These are phyloP conservation scores for Euphrasia confusa DNA, from an alignment of 257 asterid species.

Conservation along the genomic window DNA sequence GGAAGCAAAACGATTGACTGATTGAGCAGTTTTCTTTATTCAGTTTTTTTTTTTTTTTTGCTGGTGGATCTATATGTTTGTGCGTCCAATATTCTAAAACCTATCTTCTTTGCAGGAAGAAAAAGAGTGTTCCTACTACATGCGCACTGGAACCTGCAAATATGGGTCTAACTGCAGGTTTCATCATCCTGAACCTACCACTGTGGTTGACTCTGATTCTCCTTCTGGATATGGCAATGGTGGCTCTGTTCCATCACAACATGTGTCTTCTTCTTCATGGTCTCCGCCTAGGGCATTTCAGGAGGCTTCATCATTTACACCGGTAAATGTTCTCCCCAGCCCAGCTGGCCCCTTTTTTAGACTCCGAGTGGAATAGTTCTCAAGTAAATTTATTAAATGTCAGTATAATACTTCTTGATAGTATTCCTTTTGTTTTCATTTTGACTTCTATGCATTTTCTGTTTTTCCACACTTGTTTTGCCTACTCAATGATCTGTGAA, in stretches of 20 bases:
- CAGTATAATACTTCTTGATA: constrained; percentile 11
- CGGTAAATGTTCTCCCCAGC: constrained; percentile 49
- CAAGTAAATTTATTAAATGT: constrained; percentile 44
- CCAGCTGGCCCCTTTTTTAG: constrained; percentile 43
- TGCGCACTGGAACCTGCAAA: constrained; percentile 90
- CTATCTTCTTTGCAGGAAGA: constrained; percentile 49
- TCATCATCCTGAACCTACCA: constrained; percentile 81
- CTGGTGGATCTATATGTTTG: constrained; percentile 8
- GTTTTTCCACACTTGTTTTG: neutral
- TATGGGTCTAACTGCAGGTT: constrained; percentile 75
- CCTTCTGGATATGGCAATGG: constrained; percentile 52
- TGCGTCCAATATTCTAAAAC: constrained; percentile 17
- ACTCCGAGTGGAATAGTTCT: constrained; percentile 66
- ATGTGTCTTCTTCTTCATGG: constrained; percentile 60
- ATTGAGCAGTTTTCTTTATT: constrained; percentile 1
- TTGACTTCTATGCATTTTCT: neutral
- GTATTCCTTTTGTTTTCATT: constrained; percentile 8
- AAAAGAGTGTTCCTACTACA: constrained; percentile 79
- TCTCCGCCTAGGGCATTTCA: constrained; percentile 51
- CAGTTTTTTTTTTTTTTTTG: neutral
- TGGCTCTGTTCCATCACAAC: constrained; percentile 55
- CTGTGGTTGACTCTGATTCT: constrained; percentile 55
- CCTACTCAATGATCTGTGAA: constrained; percentile 1
- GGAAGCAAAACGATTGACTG: neutral
- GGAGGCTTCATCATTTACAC: constrained; percentile 44